These are phyloP conservation scores for Cryphonectria parasitica DNA, from an alignment of 2,329 filamentous ascomycete species.

Conservation along the genomic window DNA sequence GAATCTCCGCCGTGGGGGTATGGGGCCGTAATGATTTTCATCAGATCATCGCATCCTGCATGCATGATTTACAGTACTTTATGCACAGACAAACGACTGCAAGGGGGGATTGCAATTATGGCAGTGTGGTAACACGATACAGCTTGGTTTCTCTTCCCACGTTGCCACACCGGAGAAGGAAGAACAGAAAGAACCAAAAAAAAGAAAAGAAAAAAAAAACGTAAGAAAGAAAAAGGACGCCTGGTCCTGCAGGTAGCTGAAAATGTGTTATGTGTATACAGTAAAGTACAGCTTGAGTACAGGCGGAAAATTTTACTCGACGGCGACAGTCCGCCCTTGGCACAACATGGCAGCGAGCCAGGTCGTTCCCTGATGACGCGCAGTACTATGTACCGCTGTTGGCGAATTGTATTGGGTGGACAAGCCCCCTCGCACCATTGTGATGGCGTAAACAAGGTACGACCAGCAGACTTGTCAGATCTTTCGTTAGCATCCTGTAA, in stretches of 20 bases:
- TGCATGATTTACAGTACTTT: neutral
- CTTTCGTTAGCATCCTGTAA: conserved; percentile 16
- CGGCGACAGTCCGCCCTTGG: neutral
- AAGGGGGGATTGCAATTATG: neutral
- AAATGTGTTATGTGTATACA: neutral
- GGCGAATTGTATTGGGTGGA: neutral
- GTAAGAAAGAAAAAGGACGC: neutral
- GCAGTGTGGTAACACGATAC: neutral
- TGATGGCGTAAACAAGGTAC: conserved; percentile 11
- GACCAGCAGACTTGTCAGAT: conserved; percentile 25
- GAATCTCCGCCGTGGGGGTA: neutral
- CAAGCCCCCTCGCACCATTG: conserved; percentile 3
- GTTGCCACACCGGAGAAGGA: neutral
- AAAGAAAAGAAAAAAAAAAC: neutral
- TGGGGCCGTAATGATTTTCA: neutral
- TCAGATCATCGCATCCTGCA: conserved; percentile 1
- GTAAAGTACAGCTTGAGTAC: neutral
- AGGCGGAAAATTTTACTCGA: too few species aligned
- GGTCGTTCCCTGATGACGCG: conserved; percentile 21
- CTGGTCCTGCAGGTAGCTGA: neutral
- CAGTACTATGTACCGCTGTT: conserved; percentile 1
- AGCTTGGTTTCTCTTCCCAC: neutral
- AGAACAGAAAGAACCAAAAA: neutral
- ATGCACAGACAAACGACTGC: neutral
- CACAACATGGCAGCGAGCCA: neutral